phyloP scores from a whole-genome alignment of 192 early-diverging fungal genomes.

The Dimargaris verticillata region DNA sequence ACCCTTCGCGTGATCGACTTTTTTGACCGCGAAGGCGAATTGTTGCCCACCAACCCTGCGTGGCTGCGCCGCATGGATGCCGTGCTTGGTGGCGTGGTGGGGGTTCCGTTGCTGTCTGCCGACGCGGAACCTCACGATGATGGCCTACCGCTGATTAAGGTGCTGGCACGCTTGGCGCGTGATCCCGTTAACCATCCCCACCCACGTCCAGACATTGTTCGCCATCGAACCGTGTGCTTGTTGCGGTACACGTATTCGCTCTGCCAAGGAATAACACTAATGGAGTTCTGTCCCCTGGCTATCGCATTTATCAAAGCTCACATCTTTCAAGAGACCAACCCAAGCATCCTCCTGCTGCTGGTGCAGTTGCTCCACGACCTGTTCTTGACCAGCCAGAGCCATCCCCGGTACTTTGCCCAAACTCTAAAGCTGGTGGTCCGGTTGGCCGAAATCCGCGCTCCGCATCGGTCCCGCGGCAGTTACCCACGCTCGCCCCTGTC shows the following conservation, averaged over 20 bases:
- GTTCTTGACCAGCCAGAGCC: neutral
- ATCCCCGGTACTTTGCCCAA: neutral
- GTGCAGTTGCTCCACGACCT: neutral
- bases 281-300: neutral
- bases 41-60: neutral
- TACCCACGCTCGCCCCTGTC: too few species aligned
- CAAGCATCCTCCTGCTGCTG: neutral
- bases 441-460: neutral
- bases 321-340: neutral
- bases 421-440: neutral
- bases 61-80: neutral
- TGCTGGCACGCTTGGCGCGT: too few species aligned
- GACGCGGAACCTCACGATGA: too few species aligned
- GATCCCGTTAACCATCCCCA: neutral
- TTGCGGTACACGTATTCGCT: neutral
- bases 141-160: too few species aligned
- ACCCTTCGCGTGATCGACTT: neutral
- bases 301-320: neutral
- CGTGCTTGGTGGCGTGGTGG: neutral
- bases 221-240: neutral
- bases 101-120: neutral
- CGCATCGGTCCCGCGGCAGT: neutral
- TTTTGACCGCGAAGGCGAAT: conserved; percentile 4
- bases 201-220: neutral
- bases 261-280: neutral